Conservation (phyloP, 1,284 basidiomycete species). For the Heterobasidion irregulare region DNA sequence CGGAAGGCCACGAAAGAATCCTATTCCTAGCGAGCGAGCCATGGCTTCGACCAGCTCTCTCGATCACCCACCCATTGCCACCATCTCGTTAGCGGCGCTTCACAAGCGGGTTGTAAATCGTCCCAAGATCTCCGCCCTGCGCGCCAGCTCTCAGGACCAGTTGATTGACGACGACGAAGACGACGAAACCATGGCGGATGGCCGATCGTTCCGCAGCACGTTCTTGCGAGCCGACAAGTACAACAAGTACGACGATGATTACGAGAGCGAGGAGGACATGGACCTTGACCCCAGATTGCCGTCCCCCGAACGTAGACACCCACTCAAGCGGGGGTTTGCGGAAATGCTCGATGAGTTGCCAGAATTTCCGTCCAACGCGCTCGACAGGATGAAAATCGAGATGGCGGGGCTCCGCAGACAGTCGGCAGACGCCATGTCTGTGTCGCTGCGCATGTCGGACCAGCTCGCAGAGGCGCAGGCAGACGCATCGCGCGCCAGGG, state of each 20-base stretch:
- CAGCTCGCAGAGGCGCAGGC: slow-evolving; percentile 54
- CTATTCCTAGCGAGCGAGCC: slow-evolving; percentile 1
- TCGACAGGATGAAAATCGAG: slow-evolving; percentile 57
- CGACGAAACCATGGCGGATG: not conserved
- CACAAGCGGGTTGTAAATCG: not conserved
- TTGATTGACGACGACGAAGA: slow-evolving; percentile 24
- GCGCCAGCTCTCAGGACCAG: slow-evolving; percentile 12
- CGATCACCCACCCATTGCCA: slow-evolving; percentile 16
- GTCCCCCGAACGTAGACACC: slow-evolving; percentile 3
- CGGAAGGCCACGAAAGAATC: slow-evolving; percentile 38
- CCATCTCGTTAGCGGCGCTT: slow-evolving; percentile 10
- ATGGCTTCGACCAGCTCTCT: not conserved
- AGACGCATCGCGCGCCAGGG: slow-evolving; percentile 44
- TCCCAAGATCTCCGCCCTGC: slow-evolving; percentile 14
- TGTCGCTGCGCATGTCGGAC: slow-evolving; percentile 53
- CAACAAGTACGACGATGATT: slow-evolving; percentile 29
- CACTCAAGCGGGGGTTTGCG: slow-evolving; percentile 3
- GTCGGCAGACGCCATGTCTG: slow-evolving; percentile 53
- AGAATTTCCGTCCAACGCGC: slow-evolving; percentile 18
- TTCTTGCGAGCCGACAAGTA: slow-evolving; percentile 18
- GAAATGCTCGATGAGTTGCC: not conserved
- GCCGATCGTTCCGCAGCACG: slow-evolving; percentile 1
- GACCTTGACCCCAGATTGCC: slow-evolving; percentile 13
- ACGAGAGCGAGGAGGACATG: slow-evolving; percentile 58
- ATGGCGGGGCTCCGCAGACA: slow-evolving; percentile 51